A percentile compares a stretch with the other conserved stretches of the same genome.
Evolutionary conservation across 2,329 filamentous ascomycete genomes (phyloP).

Genomic region (Neofusicoccum cordaticola): DNA sequence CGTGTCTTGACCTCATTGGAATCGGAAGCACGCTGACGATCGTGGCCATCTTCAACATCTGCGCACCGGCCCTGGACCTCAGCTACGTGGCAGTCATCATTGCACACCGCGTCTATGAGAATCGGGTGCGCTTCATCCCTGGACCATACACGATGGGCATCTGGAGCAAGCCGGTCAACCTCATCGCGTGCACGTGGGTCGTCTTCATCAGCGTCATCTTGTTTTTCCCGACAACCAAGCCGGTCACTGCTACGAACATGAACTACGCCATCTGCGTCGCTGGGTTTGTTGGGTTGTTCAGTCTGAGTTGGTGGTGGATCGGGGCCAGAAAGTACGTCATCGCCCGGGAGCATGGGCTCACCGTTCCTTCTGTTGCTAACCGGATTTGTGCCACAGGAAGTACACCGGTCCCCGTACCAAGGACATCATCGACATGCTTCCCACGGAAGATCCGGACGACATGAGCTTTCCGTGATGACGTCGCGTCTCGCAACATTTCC

Average conservation of each 20-base stretch:
- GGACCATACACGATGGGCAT: slow-evolving; percentile 58
- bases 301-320: slow-evolving; percentile 45
- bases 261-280: slow-evolving; percentile 49
- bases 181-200: slow-evolving; percentile 59
- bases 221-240: slow-evolving; percentile 47
- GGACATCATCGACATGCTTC: slow-evolving; percentile 46
- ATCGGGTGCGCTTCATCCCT: slow-evolving; percentile 53
- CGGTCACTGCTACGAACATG: slow-evolving; percentile 46
- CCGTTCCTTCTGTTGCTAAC: slow-evolving; percentile 2
- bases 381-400: slow-evolving; percentile 38
- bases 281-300: slow-evolving; percentile 49
- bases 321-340: slow-evolving; percentile 36
- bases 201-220: slow-evolving; percentile 61
- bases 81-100: slow-evolving; percentile 62
- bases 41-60: slow-evolving; percentile 48
- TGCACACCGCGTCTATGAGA: slow-evolving; percentile 54
- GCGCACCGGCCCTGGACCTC: slow-evolving; percentile 47
- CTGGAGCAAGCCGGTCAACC: slow-evolving; percentile 56
- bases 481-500: neutral
- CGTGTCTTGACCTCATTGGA: slow-evolving; percentile 50
- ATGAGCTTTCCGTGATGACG: slow-evolving; percentile 19
- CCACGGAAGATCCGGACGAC: slow-evolving; percentile 41
- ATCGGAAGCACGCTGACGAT: slow-evolving; percentile 53
- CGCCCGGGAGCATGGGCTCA: slow-evolving; percentile 15
- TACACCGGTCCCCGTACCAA: slow-evolving; percentile 60